These are phyloP conservation scores for Emergomyces orientalis DNA, from an alignment of 2,329 filamentous ascomycete species.

Conservation along the genomic window DNA sequence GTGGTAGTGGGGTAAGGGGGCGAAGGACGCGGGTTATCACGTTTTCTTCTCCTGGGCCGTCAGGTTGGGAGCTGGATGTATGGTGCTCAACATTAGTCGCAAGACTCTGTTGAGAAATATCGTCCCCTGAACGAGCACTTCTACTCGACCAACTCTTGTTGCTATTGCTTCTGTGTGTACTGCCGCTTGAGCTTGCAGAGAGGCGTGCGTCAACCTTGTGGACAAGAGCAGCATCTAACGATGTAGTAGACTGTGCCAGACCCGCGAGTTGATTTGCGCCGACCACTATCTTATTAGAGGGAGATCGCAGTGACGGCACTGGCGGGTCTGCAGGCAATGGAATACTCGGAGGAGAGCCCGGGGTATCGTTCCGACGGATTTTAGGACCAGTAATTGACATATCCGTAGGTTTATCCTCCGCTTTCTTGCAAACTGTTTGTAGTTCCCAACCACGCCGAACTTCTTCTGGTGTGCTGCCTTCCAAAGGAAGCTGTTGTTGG, in stretches of 20 bases:
- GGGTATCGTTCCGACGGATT: constrained; percentile 9
- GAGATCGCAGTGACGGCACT: background rate
- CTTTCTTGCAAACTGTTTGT: background rate
- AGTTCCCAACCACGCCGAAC: constrained; percentile 1
- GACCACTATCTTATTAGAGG: background rate
- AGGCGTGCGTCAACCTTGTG: background rate
- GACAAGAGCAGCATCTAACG: background rate
- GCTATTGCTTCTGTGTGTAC: constrained; percentile 4
- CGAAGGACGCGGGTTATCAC: background rate
- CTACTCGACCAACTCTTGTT: constrained; percentile 6
- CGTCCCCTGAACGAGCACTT: background rate
- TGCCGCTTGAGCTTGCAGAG: background rate
- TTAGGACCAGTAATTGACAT: background rate
- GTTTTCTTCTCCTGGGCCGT: background rate
- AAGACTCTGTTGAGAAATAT: background rate
- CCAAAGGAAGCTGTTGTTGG: background rate
- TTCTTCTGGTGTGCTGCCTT: constrained; percentile 3
- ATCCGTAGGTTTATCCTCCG: background rate
- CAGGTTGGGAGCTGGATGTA: background rate
- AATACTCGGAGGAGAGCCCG: constrained; percentile 15
- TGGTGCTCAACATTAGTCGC: background rate
- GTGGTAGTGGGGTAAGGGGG: background rate
- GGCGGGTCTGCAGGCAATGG: constrained; percentile 19
- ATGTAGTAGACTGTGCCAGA: constrained; percentile 3
- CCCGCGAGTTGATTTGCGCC: background rate